Percentiles rank a stretch among this genome's conserved stretches.
phyloP scores from a whole-genome alignment of 768 basidiomycete species.

The Collybiopsis confluens region DNA sequence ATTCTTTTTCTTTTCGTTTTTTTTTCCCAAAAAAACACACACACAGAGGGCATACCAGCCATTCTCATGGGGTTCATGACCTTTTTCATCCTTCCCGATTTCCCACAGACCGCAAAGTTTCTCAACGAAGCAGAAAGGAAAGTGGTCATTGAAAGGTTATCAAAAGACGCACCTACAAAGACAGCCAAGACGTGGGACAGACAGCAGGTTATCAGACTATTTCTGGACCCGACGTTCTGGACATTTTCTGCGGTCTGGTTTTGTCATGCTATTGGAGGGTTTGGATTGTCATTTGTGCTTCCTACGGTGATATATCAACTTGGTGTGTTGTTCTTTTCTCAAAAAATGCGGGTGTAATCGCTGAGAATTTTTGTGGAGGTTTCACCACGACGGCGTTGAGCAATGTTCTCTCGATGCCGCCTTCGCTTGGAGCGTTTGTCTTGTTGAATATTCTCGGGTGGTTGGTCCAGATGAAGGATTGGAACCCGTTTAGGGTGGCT shows the following conservation, averaged over 20 bases:
- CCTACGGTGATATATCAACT: conserved; percentile 19
- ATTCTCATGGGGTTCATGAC: conserved; percentile 17
- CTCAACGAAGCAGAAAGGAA: conserved; percentile 30
- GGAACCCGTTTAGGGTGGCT: conserved; percentile 16
- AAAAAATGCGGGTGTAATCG: too few relatives aligned
- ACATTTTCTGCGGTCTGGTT: conserved; percentile 17
- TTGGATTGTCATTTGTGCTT: conserved; percentile 15
- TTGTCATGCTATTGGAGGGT: conserved; percentile 17
- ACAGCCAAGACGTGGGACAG: conserved; percentile 12
- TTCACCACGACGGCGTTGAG: conserved; percentile 17
- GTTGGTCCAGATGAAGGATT: conserved; percentile 12
- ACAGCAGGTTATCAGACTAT: conserved; percentile 8
- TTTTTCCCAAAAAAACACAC: too few relatives aligned
- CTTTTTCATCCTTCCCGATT: conserved; percentile 31
- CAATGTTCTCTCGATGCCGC: conserved; percentile 21
- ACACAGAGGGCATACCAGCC: conserved; percentile 16
- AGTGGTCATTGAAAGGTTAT: conserved; percentile 25
- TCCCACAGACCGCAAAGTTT: conserved; percentile 37
- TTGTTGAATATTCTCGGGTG: conserved; percentile 13
- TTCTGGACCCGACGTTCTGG: conserved; percentile 16
- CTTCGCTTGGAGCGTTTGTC: conserved; percentile 16
- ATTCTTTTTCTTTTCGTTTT: conserved; percentile 7
- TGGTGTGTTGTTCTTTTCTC: too few relatives aligned
- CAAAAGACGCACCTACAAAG: conserved; percentile 14
- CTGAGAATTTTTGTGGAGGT: too few relatives aligned